Base-by-base conservation (phyloP, 2,329 filamentous ascomycete genomes). In the Ophiosphaerella korrae region DNA sequence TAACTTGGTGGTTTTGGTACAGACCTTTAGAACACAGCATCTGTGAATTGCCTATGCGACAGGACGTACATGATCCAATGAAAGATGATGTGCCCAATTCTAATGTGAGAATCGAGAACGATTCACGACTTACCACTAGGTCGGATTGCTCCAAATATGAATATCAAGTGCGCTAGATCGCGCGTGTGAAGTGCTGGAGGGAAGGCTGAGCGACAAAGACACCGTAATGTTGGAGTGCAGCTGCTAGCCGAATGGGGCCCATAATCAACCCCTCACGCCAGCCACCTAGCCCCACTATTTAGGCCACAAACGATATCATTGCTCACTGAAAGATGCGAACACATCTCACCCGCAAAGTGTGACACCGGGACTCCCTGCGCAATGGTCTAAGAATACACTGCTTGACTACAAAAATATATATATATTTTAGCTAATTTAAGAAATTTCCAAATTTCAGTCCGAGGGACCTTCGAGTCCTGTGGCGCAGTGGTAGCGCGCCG, bases 401-500 rank as follows among this genome's bases (percentile, higher is more conserved):
- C 18, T 4, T 21, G 3, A 21, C 5, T 21, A 4, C 18, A 21
- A 4, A 21, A 6, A 7, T 41, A 11, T 12, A 0, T n/a, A 29
- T 48, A 60, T 58, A 45, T 12, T 14, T 0, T 2, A 3, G 18
- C 1, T 16, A 53, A 53, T 42, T 54, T 44, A 1, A 18, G 29
- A 54, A 54, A 39, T 11, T 26, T 9, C 23, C 32, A 59, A 63
- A 63, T 60, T 48, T 49, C 23, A 55, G 50, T 56, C 57, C 57
- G 39, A 49, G 48, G 54, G 51, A 46, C 32, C 38, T 46, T 18
- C 43, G 53, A 72, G 64, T 72, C 67, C 68, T 69, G 67, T 77
- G 74, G 75, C 75, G 75, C 75, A 77, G 76, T 77, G 75, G 76
- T 77, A 78, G 75, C 75, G 75, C 74, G 75, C 72, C 73, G 75